Conservation (phyloP, 2,329 filamentous ascomycete genomes). For the Chrysoporthe cubensis region DNA sequence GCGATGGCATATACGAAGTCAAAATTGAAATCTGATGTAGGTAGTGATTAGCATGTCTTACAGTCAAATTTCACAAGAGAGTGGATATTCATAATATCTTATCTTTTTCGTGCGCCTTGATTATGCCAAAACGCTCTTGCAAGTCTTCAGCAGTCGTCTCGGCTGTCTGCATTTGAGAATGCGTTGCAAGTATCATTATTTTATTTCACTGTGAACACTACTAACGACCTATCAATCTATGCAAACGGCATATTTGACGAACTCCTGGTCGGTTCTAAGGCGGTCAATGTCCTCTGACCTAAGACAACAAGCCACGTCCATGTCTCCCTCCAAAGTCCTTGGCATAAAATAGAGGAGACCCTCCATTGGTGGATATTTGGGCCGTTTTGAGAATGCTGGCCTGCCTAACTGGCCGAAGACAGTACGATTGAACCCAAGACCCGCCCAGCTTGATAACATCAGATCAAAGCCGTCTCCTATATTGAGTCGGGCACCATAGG, state of each 20-base stretch:
- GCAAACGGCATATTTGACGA: conserved; percentile 19
- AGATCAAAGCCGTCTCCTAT: conserved; percentile 15
- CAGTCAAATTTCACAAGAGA: too few species aligned
- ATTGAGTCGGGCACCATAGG: conserved; percentile 16
- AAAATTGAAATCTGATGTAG: too few species aligned
- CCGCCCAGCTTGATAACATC: conserved; percentile 20
- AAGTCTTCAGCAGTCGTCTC: too few species aligned
- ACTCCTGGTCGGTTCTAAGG: conserved; percentile 10
- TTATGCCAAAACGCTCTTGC: too few species aligned
- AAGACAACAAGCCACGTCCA: conserved; percentile 24
- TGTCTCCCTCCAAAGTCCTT: conserved; percentile 5
- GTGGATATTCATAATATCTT: too few species aligned
- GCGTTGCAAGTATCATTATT: neutral
- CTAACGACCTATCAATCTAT: conserved; percentile 10
- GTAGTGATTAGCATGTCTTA: too few species aligned
- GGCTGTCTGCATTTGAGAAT: too few species aligned
- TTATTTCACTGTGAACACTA: neutral
- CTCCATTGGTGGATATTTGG: conserved; percentile 16
- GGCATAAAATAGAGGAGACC: conserved; percentile 25
- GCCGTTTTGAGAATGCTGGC: conserved; percentile 20
- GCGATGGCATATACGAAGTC: too few species aligned
- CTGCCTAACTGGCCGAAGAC: conserved; percentile 21
- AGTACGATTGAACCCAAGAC: conserved; percentile 10
- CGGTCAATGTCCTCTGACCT: conserved; percentile 13
- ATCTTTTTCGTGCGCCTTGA: too few species aligned